phyloP scores from a whole-genome alignment of 2,329 filamentous ascomycete genomes.

The Fusarium haematococcum region DNA sequence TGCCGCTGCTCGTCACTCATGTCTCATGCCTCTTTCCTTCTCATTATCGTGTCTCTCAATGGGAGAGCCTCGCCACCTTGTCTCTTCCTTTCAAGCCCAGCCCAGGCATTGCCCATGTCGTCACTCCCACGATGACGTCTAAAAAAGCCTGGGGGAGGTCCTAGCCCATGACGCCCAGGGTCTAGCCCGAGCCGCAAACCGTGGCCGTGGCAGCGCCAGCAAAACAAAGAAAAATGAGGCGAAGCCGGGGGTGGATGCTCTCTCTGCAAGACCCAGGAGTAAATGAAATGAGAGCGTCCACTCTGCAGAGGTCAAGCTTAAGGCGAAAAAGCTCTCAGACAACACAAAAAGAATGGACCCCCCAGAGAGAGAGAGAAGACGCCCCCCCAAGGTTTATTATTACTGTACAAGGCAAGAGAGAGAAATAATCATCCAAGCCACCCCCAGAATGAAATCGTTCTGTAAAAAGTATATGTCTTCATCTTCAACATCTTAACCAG shows the following conservation, averaged over 20 bases:
- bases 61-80: slow-evolving; percentile 2
- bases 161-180: slow-evolving; percentile 26
- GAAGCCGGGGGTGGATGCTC: not conserved
- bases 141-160: slow-evolving; percentile 1
- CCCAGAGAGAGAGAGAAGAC: not conserved
- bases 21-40: slow-evolving; percentile 10
- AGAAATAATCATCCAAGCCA: not conserved
- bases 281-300: not conserved
- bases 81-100: not conserved
- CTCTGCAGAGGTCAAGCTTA: not conserved
- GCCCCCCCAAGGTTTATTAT: not conserved
- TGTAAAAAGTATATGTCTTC: slow-evolving; percentile 44
- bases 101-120: not conserved
- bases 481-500: slow-evolving; percentile 21
- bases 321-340: not conserved
- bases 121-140: slow-evolving; percentile 35
- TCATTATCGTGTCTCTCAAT: not conserved
- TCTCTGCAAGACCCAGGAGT: not conserved
- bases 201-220: not conserved
- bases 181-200: slow-evolving; percentile 20
- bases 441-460: slow-evolving; percentile 17
- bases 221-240: not conserved
- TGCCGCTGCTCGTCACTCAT: slow-evolving; percentile 8
- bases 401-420: not conserved
- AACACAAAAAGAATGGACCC: not conserved